Evolutionary conservation across 2,329 filamentous ascomycete species (phyloP).

Genomic region (Pseudogymnoascus sp.): DNA sequence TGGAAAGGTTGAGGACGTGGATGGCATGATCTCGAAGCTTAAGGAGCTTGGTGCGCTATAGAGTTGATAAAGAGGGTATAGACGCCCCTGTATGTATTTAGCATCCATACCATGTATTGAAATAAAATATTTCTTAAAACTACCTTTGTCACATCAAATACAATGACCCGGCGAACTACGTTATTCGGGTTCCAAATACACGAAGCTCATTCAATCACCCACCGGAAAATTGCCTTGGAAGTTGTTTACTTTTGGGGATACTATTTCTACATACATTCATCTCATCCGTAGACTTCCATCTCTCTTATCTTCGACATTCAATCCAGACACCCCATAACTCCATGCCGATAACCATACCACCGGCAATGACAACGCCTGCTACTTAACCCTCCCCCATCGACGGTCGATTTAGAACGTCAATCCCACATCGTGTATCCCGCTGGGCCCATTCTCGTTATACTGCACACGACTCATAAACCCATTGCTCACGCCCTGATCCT

Average conservation of each 20-base stretch:
- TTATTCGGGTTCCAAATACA: too few relatives aligned
- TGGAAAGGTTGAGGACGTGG: conserved; percentile 94
- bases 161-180: not conserved
- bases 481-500: conserved; percentile 53
- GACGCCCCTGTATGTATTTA: not conserved
- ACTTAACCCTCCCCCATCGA: not conserved
- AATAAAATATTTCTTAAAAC: not conserved
- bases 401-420: not conserved
- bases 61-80: conserved; percentile 1
- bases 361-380: conserved; percentile 4
- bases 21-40: conserved; percentile 84
- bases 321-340: conserved; percentile 1
- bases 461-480: conserved; percentile 54
- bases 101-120: not conserved
- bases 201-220: not conserved
- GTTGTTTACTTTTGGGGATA: conserved; percentile 6
- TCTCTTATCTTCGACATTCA: not conserved
- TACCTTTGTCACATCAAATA: not conserved
- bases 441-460: conserved; percentile 28
- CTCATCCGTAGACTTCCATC: conserved; percentile 5
- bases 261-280: conserved; percentile 8
- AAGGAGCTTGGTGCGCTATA: conserved; percentile 91
- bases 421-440: conserved; percentile 22
- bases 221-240: not conserved
- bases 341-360: conserved; percentile 7